These are phyloP conservation scores for Fusarium liriodendri DNA, from an alignment of 2,329 filamentous ascomycete species.

Conservation along the genomic window DNA sequence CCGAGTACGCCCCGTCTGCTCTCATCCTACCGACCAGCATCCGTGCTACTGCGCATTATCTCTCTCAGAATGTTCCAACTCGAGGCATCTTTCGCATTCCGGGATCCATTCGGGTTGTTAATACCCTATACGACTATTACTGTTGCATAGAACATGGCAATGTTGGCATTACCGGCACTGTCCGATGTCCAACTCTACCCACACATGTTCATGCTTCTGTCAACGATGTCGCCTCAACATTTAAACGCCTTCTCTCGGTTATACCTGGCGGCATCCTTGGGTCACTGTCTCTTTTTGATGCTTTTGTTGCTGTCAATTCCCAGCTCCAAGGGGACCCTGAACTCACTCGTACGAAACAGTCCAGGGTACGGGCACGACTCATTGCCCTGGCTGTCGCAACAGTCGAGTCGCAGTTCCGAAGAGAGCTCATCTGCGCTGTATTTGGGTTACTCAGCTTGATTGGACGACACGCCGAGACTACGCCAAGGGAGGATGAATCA, in stretches of 20 bases:
- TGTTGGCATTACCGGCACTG: constrained; percentile 66
- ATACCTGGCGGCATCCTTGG: constrained; percentile 75
- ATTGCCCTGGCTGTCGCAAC: constrained; percentile 72
- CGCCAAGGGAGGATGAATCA: constrained; percentile 62
- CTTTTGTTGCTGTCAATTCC: constrained; percentile 69
- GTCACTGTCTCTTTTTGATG: constrained; percentile 70
- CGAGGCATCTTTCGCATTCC: constrained; percentile 73
- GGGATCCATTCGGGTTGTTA: constrained; percentile 67
- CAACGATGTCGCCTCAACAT: constrained; percentile 75
- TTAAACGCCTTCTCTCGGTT: constrained; percentile 73
- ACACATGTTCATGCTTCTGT: constrained; percentile 68
- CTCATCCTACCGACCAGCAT: constrained; percentile 73
- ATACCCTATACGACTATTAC: constrained; percentile 73
- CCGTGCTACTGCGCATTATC: constrained; percentile 72
- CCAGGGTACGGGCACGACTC: constrained; percentile 69
- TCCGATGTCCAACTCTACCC: constrained; percentile 69
- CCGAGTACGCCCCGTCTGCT: constrained; percentile 67
- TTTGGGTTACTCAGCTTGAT: constrained; percentile 74
- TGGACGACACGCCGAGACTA: constrained; percentile 66
- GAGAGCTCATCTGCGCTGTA: constrained; percentile 74
- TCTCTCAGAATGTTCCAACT: constrained; percentile 66
- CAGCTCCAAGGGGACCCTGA: constrained; percentile 65
- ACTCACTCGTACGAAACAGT: constrained; percentile 63
- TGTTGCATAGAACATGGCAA: constrained; percentile 60
- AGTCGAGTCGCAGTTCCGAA: constrained; percentile 68